phyloP scores from a whole-genome alignment of 208 protist species.

The Wallacemonas rigidus region DNA sequence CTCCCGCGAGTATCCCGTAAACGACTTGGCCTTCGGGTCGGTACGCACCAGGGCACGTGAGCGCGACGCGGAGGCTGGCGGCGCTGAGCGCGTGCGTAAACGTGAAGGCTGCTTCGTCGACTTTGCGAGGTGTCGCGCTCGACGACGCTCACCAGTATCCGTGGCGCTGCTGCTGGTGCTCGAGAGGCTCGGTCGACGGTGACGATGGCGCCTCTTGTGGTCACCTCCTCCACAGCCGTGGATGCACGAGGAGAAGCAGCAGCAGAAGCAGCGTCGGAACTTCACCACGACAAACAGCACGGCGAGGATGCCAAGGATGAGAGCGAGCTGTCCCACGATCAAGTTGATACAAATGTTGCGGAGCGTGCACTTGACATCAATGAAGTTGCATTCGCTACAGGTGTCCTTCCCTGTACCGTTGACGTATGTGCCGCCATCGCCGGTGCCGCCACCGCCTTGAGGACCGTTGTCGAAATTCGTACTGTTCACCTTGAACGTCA shows the following conservation, averaged over 20 bases:
- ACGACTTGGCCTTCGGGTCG: neutral
- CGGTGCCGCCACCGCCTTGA: constrained; percentile 1
- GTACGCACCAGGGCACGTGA: neutral
- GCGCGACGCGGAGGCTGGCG: neutral
- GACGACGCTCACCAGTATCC: neutral
- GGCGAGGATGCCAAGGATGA: constrained; percentile 5
- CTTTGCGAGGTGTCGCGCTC: neutral
- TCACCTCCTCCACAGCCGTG: too few relatives aligned
- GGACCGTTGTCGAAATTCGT: constrained; percentile 6
- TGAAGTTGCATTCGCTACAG: neutral
- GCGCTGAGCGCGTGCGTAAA: neutral
- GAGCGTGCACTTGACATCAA: constrained; percentile 9
- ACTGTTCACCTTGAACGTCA: constrained; percentile 5
- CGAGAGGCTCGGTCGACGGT: too few relatives aligned
- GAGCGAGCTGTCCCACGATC: constrained; percentile 8
- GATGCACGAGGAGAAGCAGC: neutral
- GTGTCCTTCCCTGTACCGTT: neutral
- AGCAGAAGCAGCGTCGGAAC: constrained; percentile 14
- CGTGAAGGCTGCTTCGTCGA: neutral
- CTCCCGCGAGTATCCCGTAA: neutral
- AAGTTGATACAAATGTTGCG: neutral
- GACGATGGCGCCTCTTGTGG: neutral
- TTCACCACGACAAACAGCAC: neutral
- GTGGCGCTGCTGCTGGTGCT: neutral
- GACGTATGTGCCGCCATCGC: neutral